Evolutionary conservation across 306 rosid genomes (phyloP), one percentile per base, ranked within the genome.

Genomic region (Nissolia schottii): DNA sequence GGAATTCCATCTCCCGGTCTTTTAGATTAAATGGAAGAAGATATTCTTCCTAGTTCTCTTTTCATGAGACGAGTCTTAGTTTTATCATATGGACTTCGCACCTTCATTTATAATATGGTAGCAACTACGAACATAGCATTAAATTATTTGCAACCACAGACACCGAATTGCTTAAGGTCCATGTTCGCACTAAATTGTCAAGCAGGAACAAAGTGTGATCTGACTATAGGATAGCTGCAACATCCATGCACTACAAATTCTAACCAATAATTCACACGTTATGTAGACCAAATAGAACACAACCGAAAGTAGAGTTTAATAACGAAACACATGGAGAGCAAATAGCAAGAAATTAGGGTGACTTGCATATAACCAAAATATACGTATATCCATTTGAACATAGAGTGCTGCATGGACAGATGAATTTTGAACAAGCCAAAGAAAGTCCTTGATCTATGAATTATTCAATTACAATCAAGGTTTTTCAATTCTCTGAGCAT

Each of bases 61-160:
- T 25, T 69, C 22, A 20, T 19, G 28, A 60, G 29, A 29, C 20
- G n/a, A 54, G 16, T 37, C 34, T 12, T 10, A 20, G 23, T 15
- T 18, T 53, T 13, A 35, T 50, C 76, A 27, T 25, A 40, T 32
- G 29, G 46, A 50, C 41, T 63, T 20, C 1, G 64, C 31, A 22
- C 14, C 11, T 32, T 70, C 77, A 38, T 13, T 53, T 49, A 62
- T 55, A 37, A 41, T 54, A 41, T 68, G 67, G 62, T 3, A 53
- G 62, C 64, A 29, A 67, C 61, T 60, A 41, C 69, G 69, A 37
- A 67, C 66, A 45, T 14, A 38, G 69, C 64, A 60, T 68, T 74
- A 60, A 43, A 67, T 32, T 29, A 77, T 40, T 12, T 28, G 60
- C 76, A 49, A 79, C 66, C 56, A 71, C 54, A 20, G 54, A 61